phyloP scores from a whole-genome alignment of 495 filamentous ascomycete genomes.

The Thermothielavioides terrestris region DNA sequence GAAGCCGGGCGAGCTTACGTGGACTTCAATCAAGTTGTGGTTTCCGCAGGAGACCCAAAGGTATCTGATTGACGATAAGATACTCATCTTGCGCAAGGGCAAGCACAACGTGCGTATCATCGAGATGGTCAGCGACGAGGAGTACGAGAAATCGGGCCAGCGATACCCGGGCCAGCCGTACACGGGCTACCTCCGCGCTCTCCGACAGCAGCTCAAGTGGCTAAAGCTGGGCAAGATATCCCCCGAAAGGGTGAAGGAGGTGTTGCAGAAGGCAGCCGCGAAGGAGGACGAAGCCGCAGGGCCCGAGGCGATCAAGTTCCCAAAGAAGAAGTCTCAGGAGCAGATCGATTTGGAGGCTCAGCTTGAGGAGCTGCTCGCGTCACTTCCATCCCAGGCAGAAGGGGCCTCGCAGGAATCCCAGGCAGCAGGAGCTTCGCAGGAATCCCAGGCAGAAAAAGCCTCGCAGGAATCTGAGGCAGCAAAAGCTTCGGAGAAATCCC shows the following conservation, averaged over 20 bases:
- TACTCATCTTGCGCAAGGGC: slow-evolving; percentile 63
- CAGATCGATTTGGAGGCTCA: slow-evolving; percentile 7
- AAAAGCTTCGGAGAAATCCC: too few species aligned
- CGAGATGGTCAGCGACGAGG: slow-evolving; percentile 61
- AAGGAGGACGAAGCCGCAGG: slow-evolving; percentile 39
- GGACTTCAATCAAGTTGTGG: slow-evolving; percentile 54
- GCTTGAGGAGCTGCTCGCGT: slow-evolving; percentile 15
- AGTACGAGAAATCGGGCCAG: slow-evolving; percentile 42
- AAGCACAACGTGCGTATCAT: slow-evolving; percentile 76
- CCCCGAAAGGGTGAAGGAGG: slow-evolving; percentile 5
- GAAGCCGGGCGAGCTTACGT: slow-evolving; percentile 48
- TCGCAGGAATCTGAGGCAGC: not conserved
- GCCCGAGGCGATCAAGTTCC: slow-evolving; percentile 14
- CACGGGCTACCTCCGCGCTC: slow-evolving; percentile 28
- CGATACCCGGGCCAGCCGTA: slow-evolving; percentile 37
- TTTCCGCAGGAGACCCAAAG: slow-evolving; percentile 46
- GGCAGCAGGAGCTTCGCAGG: not conserved
- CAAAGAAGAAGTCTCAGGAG: slow-evolving; percentile 12
- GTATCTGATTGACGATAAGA: slow-evolving; percentile 53
- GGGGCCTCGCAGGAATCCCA: slow-evolving; percentile 1
- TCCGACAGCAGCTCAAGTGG: slow-evolving; percentile 19
- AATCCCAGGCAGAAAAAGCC: not conserved
- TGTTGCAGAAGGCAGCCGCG: slow-evolving; percentile 3
- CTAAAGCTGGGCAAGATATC: slow-evolving; percentile 12
- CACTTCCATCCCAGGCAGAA: too few species aligned